These are phyloP conservation scores for Chlamydomonas schloesseri DNA, from an alignment of 139 green algal species.

Conservation along the genomic window DNA sequence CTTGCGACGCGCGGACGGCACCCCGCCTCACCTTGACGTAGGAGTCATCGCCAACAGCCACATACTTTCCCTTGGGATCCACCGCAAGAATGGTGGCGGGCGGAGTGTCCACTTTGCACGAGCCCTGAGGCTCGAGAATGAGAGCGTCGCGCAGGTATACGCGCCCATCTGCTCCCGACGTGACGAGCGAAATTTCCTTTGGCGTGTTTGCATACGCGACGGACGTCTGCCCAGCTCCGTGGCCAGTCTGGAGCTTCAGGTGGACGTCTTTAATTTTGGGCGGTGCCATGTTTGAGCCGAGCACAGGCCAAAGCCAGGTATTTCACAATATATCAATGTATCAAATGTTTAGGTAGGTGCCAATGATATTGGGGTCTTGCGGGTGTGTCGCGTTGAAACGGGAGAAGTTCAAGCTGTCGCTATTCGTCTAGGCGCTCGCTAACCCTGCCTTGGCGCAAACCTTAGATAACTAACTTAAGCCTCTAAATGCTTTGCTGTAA, in stretches of 20 bases:
- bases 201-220: neutral
- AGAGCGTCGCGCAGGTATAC: constrained; percentile 14
- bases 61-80: constrained; percentile 25
- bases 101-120: neutral
- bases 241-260: neutral
- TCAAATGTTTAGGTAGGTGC: no score
- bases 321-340: no score
- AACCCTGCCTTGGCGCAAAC: no score
- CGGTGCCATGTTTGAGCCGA: no score
- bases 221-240: constrained; percentile 1
- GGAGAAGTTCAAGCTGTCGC: no score
- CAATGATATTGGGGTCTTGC: no score
- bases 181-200: neutral
- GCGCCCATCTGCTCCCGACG: constrained; percentile 3
- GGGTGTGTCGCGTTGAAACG: no score
- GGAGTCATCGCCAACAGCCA: constrained; percentile 8
- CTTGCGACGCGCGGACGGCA: no score
- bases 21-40: constrained; percentile 23
- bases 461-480: no score
- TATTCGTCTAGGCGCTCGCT: no score
- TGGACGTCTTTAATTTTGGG: constrained; percentile 15
- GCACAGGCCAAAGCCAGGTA: no score
- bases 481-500: no score
- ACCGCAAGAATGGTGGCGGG: constrained; percentile 27
- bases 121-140: neutral